Conservation (phyloP, 2,329 filamentous ascomycete genomes). For the Talaromyces sp. region DNA sequence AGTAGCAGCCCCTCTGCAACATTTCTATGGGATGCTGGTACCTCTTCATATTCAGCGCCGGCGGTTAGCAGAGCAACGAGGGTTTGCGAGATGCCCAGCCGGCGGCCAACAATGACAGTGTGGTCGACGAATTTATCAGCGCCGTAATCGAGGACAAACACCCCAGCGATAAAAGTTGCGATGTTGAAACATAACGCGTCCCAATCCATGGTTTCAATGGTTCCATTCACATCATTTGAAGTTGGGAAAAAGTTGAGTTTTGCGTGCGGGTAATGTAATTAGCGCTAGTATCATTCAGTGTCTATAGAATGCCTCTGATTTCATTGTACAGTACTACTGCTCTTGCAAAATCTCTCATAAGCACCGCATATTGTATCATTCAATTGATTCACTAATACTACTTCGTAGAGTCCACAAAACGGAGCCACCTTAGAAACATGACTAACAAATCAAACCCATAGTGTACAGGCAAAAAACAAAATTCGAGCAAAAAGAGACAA, state of each 20-base stretch:
- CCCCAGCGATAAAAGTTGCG: conserved; percentile 33
- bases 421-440: background rate
- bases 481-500: background rate
- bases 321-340: too few relatives aligned
- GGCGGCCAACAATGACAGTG: conserved; percentile 44
- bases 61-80: conserved; percentile 50
- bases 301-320: too few relatives aligned
- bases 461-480: background rate
- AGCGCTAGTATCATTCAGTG: too few relatives aligned
- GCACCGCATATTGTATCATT: background rate
- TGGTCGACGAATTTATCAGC: conserved; percentile 52
- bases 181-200: conserved; percentile 36
- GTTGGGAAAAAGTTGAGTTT: background rate
- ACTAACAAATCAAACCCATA: background rate
- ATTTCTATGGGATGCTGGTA: conserved; percentile 16
- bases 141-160: conserved; percentile 50
- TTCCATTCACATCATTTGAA: background rate
- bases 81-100: conserved; percentile 43
- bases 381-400: background rate
- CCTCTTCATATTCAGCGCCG: conserved; percentile 55
- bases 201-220: conserved; percentile 21
- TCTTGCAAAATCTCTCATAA: background rate
- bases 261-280: background rate
- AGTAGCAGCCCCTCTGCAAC: too few relatives aligned
- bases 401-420: background rate